These are phyloP conservation scores for Collybiopsis luxurians DNA, from an alignment of 768 basidiomycete genomes.

Conservation along the genomic window DNA sequence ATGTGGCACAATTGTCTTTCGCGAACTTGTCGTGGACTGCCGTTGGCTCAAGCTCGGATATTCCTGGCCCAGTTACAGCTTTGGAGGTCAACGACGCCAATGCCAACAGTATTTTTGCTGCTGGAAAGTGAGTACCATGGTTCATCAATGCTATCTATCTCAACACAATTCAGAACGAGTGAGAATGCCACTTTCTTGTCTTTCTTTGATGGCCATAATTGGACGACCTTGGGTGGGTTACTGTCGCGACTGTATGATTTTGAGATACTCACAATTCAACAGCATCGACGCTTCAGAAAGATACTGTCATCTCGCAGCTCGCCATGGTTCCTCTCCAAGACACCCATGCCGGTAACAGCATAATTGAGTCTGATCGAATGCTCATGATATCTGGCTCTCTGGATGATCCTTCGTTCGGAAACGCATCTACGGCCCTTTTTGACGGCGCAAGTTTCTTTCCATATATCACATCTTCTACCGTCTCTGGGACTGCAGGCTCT, in stretches of 20 bases:
- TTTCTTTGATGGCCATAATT: slow-evolving; percentile 82
- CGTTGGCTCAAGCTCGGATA: slow-evolving; percentile 52
- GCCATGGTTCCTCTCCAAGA: slow-evolving; percentile 87
- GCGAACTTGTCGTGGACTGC: slow-evolving; percentile 72
- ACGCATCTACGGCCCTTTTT: slow-evolving; percentile 81
- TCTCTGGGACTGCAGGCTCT: slow-evolving; percentile 65
- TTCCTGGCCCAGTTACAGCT: slow-evolving; percentile 91
- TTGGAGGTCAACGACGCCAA: slow-evolving; percentile 82
- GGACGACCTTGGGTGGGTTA: slow-evolving; percentile 62
- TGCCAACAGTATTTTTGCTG: slow-evolving; percentile 81
- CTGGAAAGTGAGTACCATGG: slow-evolving; percentile 67
- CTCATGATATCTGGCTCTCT: slow-evolving; percentile 85
- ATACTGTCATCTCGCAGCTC: slow-evolving; percentile 75
- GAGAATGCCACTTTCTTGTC: slow-evolving; percentile 68
- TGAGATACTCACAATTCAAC: slow-evolving; percentile 2
- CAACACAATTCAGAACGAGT: slow-evolving; percentile 35
- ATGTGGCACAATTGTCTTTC: slow-evolving; percentile 74
- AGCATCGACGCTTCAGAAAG: slow-evolving; percentile 56
- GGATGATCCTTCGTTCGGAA: slow-evolving; percentile 66
- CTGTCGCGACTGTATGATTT: neutral
- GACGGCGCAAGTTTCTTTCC: slow-evolving; percentile 84
- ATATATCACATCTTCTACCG: slow-evolving; percentile 68
- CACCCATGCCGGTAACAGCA: slow-evolving; percentile 63
- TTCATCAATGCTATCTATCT: neutral
- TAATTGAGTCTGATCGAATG: slow-evolving; percentile 84